Conservation (phyloP, 2,329 filamentous ascomycete genomes). For the Aureobasidium musti region DNA sequence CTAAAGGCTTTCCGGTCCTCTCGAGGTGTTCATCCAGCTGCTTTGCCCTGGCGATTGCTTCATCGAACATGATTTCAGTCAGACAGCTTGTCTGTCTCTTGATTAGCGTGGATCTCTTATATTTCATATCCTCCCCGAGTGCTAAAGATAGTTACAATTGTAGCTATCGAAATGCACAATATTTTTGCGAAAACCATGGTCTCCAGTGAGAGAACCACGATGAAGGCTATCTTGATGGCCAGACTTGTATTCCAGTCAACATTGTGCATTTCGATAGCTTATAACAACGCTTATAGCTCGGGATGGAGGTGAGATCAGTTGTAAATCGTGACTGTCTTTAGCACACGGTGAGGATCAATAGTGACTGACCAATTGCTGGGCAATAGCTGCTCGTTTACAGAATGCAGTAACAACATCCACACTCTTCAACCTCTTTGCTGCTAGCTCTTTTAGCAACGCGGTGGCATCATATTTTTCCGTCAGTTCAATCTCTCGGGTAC, state of each 20-base stretch:
- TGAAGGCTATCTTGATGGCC: too few relatives aligned
- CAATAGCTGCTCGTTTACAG: conserved; percentile 52
- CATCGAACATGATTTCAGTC: conserved; percentile 46
- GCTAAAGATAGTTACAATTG: too few relatives aligned
- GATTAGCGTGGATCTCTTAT: not conserved
- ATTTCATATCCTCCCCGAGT: too few relatives aligned
- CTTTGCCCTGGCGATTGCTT: conserved; percentile 45
- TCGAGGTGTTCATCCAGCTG: conserved; percentile 47
- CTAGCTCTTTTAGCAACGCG: not conserved
- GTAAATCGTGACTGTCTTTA: too few relatives aligned
- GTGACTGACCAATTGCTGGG: conserved; percentile 45
- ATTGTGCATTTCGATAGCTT: too few relatives aligned
- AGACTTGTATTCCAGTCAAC: too few relatives aligned
- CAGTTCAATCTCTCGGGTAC: conserved; percentile 4
- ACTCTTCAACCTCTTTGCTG: conserved; percentile 40
- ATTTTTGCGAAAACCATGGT: too few relatives aligned
- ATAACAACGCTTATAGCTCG: too few relatives aligned
- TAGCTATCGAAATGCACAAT: too few relatives aligned
- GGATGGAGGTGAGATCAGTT: too few relatives aligned
- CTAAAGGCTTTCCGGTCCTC: conserved; percentile 44
- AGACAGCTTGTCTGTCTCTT: conserved; percentile 48
- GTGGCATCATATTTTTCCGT: conserved; percentile 15
- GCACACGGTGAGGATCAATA: not conserved
- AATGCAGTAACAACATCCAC: conserved; percentile 48
- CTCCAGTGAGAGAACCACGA: too few relatives aligned